Evolutionary conservation across 495 filamentous ascomycete genomes (phyloP).

Genomic region (Xylaria nigripes): DNA sequence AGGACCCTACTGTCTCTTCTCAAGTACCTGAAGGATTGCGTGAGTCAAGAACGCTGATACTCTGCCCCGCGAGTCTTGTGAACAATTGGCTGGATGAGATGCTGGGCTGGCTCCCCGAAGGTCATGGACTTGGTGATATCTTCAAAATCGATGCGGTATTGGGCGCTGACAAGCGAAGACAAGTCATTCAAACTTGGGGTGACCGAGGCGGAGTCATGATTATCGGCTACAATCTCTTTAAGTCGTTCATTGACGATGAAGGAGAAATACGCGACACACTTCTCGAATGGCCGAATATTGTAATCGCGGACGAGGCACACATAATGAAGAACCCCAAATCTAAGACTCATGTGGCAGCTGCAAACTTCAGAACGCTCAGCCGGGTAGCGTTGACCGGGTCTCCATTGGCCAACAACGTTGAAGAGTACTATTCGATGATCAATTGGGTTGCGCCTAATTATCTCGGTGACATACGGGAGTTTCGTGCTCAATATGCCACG

Average conservation of each 20-base stretch:
- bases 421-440: conserved; percentile 78
- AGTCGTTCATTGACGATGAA: conserved; percentile 22
- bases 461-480: conserved; percentile 57
- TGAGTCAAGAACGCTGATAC: conserved; percentile 55
- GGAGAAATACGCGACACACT: conserved; percentile 35
- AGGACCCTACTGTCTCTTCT: conserved; percentile 42
- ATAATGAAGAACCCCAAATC: conserved; percentile 56
- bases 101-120: conserved; percentile 52
- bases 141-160: conserved; percentile 38
- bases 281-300: conserved; percentile 56
- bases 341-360: conserved; percentile 43
- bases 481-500: conserved; percentile 56
- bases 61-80: conserved; percentile 68
- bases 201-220: conserved; percentile 62
- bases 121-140: conserved; percentile 41
- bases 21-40: conserved; percentile 63
- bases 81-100: conserved; percentile 83
- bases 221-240: conserved; percentile 64
- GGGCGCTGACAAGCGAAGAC: conserved; percentile 26
- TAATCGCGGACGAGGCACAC: conserved; percentile 88
- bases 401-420: conserved; percentile 72
- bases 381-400: conserved; percentile 86
- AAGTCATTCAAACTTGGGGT: conserved; percentile 50
- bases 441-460: conserved; percentile 80
- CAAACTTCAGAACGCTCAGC: conserved; percentile 53